Base-by-base conservation (phyloP, 441 rosid species). In the Jatropha multifida region DNA sequence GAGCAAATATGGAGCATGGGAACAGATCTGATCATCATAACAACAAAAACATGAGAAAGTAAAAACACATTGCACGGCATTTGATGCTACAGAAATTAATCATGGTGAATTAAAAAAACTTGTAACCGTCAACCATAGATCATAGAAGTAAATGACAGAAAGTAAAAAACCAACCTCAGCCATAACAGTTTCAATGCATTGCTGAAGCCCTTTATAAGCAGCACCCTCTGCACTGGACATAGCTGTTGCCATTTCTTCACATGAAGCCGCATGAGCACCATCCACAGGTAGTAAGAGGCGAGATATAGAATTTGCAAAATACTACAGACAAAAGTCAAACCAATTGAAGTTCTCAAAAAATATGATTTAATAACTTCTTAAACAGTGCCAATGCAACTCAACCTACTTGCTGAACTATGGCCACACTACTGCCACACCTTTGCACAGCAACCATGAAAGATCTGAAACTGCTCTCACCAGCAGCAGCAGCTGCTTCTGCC, bases 401-500 rank as follows among this genome's bases (percentile, higher is more conserved):
- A 85, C 97, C 80, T 85, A 89, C 99, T 84, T 96, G 99, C 87
- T 94, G 98, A 80, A 92, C 96, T 79, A 96, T 89, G 66, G 96
- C 99, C 85, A 96, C 99, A 78, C 98, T 96, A 80, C 98, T 90
- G 77, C 97, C 98, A 80, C 98, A 90, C 75, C 98, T 98, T 76
- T 96, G 99, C 64, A 96, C 94, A 61, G 98, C 94, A 85, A 96
- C 97, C 99, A 94, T 94, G 90, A 96, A 96, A 70, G 98, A 87
- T 87, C 91, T 94, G 86, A 96, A 96, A 87, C 99, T 91, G 90
- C 90, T 96, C 90, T 96, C 99, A 75, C 99, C 98, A 77, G 99
- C 98, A 63, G 97, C 98, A 54, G 99, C 98, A 72, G 98, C 98
- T 63, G 98, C 99, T 89, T 96, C 98, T 78, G 98, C 98, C 98